Conservation (phyloP, 2,329 filamentous ascomycete species). For the Ceratocystis variospora region DNA sequence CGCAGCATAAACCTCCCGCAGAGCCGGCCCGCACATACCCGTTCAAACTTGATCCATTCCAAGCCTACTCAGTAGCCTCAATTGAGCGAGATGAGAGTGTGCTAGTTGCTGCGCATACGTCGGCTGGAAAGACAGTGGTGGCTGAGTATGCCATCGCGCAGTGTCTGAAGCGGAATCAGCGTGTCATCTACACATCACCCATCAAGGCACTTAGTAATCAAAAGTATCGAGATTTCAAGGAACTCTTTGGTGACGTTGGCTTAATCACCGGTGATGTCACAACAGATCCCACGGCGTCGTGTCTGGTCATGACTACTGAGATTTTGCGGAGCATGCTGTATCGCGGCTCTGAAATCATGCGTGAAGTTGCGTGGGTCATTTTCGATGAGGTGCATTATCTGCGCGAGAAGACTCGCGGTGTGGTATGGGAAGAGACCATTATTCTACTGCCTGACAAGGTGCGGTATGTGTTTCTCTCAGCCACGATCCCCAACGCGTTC, state of each 20-base stretch:
- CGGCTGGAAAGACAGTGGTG: constrained; percentile 94
- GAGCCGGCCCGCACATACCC: constrained; percentile 72
- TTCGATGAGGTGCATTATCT: constrained; percentile 99
- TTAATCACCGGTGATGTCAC: constrained; percentile 99
- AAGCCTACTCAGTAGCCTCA: constrained; percentile 83
- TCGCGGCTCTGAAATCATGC: constrained; percentile 96
- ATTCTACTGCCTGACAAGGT: constrained; percentile 97
- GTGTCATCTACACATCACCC: constrained; percentile 97
- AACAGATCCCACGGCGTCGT: constrained; percentile 96
- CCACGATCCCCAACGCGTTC: constrained; percentile 96
- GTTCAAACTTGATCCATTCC: constrained; percentile 94
- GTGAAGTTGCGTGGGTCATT: constrained; percentile 94
- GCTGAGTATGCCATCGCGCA: constrained; percentile 98
- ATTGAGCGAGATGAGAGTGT: constrained; percentile 96
- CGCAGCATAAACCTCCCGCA: constrained; percentile 78
- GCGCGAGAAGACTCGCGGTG: constrained; percentile 83
- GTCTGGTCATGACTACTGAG: constrained; percentile 97
- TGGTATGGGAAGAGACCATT: constrained; percentile 99
- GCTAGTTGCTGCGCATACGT: constrained; percentile 90
- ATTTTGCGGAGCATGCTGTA: constrained; percentile 99
- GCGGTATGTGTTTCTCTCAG: constrained; percentile 93
- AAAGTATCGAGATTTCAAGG: constrained; percentile 92
- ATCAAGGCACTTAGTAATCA: constrained; percentile 99
- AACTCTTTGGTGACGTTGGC: constrained; percentile 90
- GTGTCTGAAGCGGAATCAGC: constrained; percentile 90